Evolutionary conservation across 2,329 filamentous ascomycete species (phyloP).

Genomic region (Tolypocladium amazonense): DNA sequence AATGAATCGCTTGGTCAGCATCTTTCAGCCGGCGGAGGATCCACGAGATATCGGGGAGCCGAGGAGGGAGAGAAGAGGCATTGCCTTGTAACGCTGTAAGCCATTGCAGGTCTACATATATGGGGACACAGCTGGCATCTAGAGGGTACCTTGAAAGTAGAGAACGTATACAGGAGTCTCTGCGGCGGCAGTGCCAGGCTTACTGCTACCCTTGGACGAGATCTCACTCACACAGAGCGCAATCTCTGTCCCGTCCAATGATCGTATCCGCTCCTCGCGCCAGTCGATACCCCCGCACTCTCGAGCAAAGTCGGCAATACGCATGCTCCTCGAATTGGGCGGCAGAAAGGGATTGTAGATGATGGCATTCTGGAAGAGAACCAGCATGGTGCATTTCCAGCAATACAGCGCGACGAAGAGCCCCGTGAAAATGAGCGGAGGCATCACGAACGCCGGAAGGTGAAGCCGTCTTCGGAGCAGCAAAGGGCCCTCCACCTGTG

Average conservation of each 20-base stretch:
- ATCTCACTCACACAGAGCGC: conserved; percentile 45
- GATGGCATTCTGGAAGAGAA: conserved; percentile 71
- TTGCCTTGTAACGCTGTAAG: conserved; percentile 33
- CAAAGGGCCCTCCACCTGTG: not conserved
- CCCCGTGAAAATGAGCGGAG: conserved; percentile 56
- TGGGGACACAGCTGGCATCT: conserved; percentile 5
- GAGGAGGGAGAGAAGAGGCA: conserved; percentile 45
- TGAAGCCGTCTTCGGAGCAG: conserved; percentile 15
- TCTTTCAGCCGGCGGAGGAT: conserved; percentile 35
- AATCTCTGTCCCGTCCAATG: conserved; percentile 55
- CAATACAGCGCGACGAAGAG: conserved; percentile 54
- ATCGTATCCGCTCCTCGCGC: conserved; percentile 50
- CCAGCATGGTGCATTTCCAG: conserved; percentile 62
- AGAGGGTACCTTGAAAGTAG: conserved; percentile 41
- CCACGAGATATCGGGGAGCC: conserved; percentile 45
- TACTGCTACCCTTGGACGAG: conserved; percentile 1
- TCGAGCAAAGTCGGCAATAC: conserved; percentile 49
- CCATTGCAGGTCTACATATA: not conserved
- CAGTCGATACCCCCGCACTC: conserved; percentile 54
- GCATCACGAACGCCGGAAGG: conserved; percentile 37
- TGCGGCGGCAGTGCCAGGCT: not conserved
- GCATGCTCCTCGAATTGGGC: conserved; percentile 58
- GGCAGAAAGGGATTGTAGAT: conserved; percentile 72
- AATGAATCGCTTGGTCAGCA: conserved; percentile 20
- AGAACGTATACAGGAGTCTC: conserved; percentile 38